These are phyloP conservation scores for Fomes fomentarius DNA, from an alignment of 1,284 basidiomycete species.

Conservation along the genomic window DNA sequence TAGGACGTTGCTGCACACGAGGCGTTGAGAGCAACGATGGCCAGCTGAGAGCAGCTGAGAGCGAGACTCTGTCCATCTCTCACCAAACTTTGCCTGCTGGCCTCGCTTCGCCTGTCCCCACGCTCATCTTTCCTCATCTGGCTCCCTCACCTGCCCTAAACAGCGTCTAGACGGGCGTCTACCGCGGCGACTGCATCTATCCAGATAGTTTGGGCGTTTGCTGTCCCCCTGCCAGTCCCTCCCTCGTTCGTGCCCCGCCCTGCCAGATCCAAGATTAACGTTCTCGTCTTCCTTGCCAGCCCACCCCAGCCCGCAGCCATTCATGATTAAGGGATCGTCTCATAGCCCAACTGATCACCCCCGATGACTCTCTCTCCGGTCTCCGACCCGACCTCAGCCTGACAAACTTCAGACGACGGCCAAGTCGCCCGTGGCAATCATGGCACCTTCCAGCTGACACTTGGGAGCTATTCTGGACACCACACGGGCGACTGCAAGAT, in stretches of 20 bases:
- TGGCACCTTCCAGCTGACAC: background rate
- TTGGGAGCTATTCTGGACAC: background rate
- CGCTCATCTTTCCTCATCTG: conserved; percentile 5
- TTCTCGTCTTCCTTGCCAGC: conserved; percentile 8
- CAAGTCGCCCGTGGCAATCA: background rate
- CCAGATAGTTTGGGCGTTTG: too few relatives aligned
- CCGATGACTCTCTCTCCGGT: background rate
- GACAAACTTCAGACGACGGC: background rate
- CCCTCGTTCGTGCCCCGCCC: background rate
- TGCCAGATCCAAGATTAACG: conserved; percentile 12
- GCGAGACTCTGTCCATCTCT: background rate
- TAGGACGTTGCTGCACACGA: conserved; percentile 23
- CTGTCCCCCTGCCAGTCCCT: too few relatives aligned
- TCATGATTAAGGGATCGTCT: background rate
- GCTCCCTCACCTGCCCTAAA: conserved; percentile 13
- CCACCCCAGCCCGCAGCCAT: background rate
- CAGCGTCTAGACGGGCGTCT: background rate
- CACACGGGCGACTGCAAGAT: too few relatives aligned
- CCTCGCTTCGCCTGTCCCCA: background rate
- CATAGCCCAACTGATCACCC: conserved; percentile 4
- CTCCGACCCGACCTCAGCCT: conserved; percentile 1
- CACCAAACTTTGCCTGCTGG: background rate
- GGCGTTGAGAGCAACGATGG: conserved; percentile 18
- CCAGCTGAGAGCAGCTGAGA: background rate
- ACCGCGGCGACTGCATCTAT: background rate